Base-by-base conservation (phyloP, 805 yeast species). In the Candida sonorensis region DNA sequence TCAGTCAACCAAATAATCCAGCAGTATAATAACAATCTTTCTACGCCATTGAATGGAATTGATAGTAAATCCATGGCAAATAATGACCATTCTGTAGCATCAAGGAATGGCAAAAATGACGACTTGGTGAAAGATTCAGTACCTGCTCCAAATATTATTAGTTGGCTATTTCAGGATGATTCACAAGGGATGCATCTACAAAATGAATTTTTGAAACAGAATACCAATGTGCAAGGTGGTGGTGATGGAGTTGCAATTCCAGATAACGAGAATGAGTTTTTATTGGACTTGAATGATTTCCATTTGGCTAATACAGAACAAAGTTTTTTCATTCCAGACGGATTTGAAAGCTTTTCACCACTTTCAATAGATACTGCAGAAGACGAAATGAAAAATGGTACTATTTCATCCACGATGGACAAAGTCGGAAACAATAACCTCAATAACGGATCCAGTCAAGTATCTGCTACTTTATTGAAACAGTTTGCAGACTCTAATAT, bases 241-340 rank as follows among this genome's bases (percentile, higher is more conserved):
- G 20, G 22, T 9, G 20, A 15, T 15, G 29, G 23, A 10, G 21
- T 15, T 8, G 14, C 33, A 13, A 28, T 17, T 3, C 23, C 5
- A 8, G 13, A 12, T 4, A 16, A 26, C 7, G 21, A 30, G 10
- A 23, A 23, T 22, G 40, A 38, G 17, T 35, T 43, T 21, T 26
- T 44, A n/a, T 21, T 38, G 2, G 58, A 52, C 26, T 30, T 53
- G 11, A 39, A 37, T 23, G 57, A 50, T 14, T 45, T 50, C 17
- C 38, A 44, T 16, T 25, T 53, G 17, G 41, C 44, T 19, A 50
- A 53, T 34, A 45, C 44, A 17, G 42, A 49, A 8, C 53, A 51
- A 33, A 45, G 46, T 30, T 53, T 56, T 30, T 53, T 53, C 21
- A 44, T 55, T 10, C 48, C 53, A 11, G 58, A 55, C 31, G 58